A percentile compares a stretch with the other conserved stretches of the same genome.
Evolutionary conservation across 192 early-diverging fungal species (phyloP).

Genomic region (Coemansia aciculifera): DNA sequence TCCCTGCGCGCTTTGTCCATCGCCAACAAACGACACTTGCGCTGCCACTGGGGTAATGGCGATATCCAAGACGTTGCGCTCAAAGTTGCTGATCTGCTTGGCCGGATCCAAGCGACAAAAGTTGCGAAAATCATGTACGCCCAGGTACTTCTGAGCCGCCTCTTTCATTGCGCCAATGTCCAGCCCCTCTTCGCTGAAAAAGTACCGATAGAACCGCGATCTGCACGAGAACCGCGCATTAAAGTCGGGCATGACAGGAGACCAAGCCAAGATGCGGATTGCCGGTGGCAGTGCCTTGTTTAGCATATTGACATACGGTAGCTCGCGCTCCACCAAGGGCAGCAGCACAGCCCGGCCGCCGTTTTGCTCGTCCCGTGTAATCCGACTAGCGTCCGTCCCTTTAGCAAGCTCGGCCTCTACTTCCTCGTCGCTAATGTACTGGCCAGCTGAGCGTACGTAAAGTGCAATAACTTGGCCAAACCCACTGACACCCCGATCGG

Average conservation of each 20-base stretch:
- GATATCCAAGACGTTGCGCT: slow-evolving; percentile 68
- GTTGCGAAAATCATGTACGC: slow-evolving; percentile 90
- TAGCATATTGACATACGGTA: slow-evolving; percentile 80
- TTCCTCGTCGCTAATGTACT: slow-evolving; percentile 40
- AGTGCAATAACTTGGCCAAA: slow-evolving; percentile 87
- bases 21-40: slow-evolving; percentile 31
- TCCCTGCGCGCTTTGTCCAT: slow-evolving; percentile 14
- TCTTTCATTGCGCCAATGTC: slow-evolving; percentile 76
- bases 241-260: slow-evolving; percentile 74
- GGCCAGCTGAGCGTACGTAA: slow-evolving; percentile 68
- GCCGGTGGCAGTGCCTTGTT: slow-evolving; percentile 84
- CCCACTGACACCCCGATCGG: slow-evolving; percentile 87
- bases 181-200: slow-evolving; percentile 66
- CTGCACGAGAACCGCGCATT: slow-evolving; percentile 85
- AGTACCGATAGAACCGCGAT: slow-evolving; percentile 89
- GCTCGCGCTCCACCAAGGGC: slow-evolving; percentile 51
- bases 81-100: slow-evolving; percentile 78
- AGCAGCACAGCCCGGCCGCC: slow-evolving; percentile 23
- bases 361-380: slow-evolving; percentile 35
- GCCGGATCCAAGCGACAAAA: slow-evolving; percentile 93
- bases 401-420: slow-evolving; percentile 33
- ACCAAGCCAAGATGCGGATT: slow-evolving; percentile 91
- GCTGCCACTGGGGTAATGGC: slow-evolving; percentile 57
- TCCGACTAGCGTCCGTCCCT: slow-evolving; percentile 4
- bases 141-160: slow-evolving; percentile 69